phyloP scores from a whole-genome alignment of 371 early-diverging fungal species.

The Syncephalastrum racemosum region DNA sequence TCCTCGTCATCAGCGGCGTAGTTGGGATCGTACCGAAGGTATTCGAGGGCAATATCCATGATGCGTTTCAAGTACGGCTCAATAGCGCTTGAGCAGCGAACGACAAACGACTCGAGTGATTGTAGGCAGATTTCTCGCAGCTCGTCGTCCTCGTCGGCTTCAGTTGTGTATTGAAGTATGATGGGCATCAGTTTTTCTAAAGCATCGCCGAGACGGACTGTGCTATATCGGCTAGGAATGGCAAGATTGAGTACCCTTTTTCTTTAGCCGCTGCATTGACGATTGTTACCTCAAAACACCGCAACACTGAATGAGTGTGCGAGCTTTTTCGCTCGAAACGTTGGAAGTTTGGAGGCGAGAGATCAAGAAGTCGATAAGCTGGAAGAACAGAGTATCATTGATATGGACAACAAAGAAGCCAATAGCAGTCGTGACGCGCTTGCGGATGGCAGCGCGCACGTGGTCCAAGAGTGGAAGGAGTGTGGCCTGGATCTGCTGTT shows the following conservation, averaged over 20 bases:
- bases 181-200: constrained; percentile 67
- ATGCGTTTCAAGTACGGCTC: constrained; percentile 63
- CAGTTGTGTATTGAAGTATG: constrained; percentile 53
- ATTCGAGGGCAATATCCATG: constrained; percentile 62
- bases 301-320: constrained; percentile 72
- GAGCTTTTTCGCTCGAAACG: constrained; percentile 60
- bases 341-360: constrained; percentile 39
- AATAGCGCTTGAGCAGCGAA: constrained; percentile 77
- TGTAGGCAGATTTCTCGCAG: constrained; percentile 84
- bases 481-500: constrained; percentile 60
- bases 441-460: constrained; percentile 79
- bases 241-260: background rate
- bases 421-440: constrained; percentile 77
- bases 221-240: constrained; percentile 66
- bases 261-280: too few relatives aligned
- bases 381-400: constrained; percentile 71
- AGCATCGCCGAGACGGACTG: constrained; percentile 70
- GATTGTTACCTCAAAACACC: constrained; percentile 80
- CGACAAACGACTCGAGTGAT: constrained; percentile 80
- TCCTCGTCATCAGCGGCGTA: constrained; percentile 82
- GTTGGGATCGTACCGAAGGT: constrained; percentile 88
- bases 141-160: constrained; percentile 79
- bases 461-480: constrained; percentile 72
- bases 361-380: constrained; percentile 45
- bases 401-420: constrained; percentile 73